Conservation (phyloP, 768 basidiomycete genomes). For the Rhodotorula babjevae region DNA sequence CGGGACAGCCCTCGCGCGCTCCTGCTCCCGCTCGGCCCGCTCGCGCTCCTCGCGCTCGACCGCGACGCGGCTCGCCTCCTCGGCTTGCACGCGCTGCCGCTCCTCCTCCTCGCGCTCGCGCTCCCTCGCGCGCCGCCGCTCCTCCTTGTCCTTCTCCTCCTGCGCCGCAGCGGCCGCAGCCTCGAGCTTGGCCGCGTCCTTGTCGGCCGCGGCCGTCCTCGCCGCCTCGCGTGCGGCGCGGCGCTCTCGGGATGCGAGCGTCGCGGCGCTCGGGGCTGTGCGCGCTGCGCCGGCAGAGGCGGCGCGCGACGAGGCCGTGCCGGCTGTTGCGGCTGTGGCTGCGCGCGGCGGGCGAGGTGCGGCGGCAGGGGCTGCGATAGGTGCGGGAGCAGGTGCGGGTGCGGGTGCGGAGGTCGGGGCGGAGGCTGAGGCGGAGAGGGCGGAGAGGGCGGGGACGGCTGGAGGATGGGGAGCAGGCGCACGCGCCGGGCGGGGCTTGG, state of each 20-base stretch:
- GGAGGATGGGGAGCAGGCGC: neutral
- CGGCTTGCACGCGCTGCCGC: too few species aligned
- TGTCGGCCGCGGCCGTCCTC: neutral
- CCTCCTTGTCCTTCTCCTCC: neutral
- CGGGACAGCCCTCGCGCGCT: conserved; percentile 9
- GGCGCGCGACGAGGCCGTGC: neutral
- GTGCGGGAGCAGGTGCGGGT: neutral
- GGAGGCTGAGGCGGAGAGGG: too few species aligned
- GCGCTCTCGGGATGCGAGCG: conserved; percentile 2
- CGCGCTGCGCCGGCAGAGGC: neutral
- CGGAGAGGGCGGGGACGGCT: too few species aligned
- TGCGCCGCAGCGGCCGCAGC: neutral
- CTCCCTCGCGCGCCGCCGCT: neutral
- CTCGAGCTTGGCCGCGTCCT: neutral
- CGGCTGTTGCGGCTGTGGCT: neutral
- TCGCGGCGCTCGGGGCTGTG: neutral
- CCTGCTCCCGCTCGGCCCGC: neutral
- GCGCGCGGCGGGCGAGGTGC: neutral
- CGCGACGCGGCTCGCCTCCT: neutral
- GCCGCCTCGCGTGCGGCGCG: neutral
- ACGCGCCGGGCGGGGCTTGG: neutral
- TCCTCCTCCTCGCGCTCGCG: conserved; percentile 3
- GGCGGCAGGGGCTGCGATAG: neutral
- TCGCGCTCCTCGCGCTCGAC: neutral
- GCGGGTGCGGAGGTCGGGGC: neutral